A percentile compares a stretch with the other conserved stretches of the same genome.
These are phyloP conservation scores for Geotrichum aggregatum DNA, from an alignment of 1,139 yeast species.

Conservation along the genomic window DNA sequence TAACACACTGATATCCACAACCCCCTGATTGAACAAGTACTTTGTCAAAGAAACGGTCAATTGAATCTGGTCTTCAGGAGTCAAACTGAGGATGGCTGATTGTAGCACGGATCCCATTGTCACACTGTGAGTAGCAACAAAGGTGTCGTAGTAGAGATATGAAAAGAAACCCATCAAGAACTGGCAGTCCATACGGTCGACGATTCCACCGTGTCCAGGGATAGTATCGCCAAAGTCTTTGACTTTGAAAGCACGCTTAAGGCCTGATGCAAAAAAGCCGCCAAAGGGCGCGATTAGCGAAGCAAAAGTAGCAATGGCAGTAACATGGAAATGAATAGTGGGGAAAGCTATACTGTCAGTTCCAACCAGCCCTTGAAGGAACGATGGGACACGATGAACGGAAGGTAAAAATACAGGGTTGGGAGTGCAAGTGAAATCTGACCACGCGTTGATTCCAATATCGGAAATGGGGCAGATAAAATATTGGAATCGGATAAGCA, in stretches of 20 bases:
- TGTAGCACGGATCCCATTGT: slow-evolving; percentile 72
- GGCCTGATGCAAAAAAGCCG: slow-evolving; percentile 96
- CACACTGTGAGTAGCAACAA: slow-evolving; percentile 61
- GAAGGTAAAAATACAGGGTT: slow-evolving; percentile 85
- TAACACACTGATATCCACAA: slow-evolving; percentile 41
- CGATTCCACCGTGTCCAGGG: slow-evolving; percentile 97
- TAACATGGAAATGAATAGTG: slow-evolving; percentile 86
- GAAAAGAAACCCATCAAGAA: slow-evolving; percentile 95
- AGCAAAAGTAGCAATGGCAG: slow-evolving; percentile 86
- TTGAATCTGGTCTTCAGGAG: slow-evolving; percentile 60
- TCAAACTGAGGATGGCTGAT: slow-evolving; percentile 65
- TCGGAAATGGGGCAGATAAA: slow-evolving; percentile 83
- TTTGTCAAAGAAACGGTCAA: slow-evolving; percentile 59
- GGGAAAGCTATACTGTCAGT: slow-evolving; percentile 56
- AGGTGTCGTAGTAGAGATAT: slow-evolving; percentile 86
- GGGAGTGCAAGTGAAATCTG: slow-evolving; percentile 71
- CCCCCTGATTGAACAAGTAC: slow-evolving; percentile 57
- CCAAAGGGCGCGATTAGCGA: slow-evolving; percentile 97
- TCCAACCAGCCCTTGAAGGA: slow-evolving; percentile 48
- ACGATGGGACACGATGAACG: slow-evolving; percentile 67
- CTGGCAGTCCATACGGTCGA: slow-evolving; percentile 97
- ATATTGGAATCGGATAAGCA: slow-evolving; percentile 63
- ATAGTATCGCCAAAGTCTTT: slow-evolving; percentile 89
- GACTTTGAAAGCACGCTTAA: slow-evolving; percentile 93
- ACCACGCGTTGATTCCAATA: slow-evolving; percentile 53